A percentile compares a stretch with the other conserved stretches of the same genome.
Conservation (phyloP, 306 rosid genomes). For the Ammopiptanthus mongolicus region DNA sequence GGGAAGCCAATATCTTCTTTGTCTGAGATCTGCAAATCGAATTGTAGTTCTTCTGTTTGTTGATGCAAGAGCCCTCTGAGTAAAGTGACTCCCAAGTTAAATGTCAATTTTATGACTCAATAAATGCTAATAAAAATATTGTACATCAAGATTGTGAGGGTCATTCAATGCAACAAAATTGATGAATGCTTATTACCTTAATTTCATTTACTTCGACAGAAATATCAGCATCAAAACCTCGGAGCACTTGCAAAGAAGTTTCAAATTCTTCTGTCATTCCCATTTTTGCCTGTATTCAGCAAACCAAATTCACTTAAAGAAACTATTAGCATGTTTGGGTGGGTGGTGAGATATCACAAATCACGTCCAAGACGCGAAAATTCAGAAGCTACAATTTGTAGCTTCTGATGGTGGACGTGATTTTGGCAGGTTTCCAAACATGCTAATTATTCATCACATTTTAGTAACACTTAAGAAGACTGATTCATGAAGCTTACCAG, state of each 20-base stretch:
- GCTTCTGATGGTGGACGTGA: no score
- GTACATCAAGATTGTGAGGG: neutral
- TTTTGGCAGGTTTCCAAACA: no score
- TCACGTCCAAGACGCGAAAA: no score
- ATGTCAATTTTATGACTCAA: neutral
- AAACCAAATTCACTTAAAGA: slow-evolving; percentile 15
- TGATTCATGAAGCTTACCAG: slow-evolving; percentile 51
- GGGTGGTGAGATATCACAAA: no score
- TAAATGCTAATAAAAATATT: neutral
- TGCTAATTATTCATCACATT: neutral
- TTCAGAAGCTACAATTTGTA: no score
- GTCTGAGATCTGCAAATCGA: slow-evolving; percentile 70
- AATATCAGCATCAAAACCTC: slow-evolving; percentile 89
- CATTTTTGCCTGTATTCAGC: slow-evolving; percentile 74
- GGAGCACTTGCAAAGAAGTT: slow-evolving; percentile 88
- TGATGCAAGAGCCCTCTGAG: slow-evolving; percentile 75
- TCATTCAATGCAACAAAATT: neutral
- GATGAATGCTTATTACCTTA: slow-evolving; percentile 35
- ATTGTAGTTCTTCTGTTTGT: slow-evolving; percentile 57
- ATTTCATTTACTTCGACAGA: slow-evolving; percentile 78
- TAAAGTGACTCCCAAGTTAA: slow-evolving; percentile 18
- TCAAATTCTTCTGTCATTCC: slow-evolving; percentile 95
- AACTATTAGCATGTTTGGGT: no score
- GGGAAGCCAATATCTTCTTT: slow-evolving; percentile 90
- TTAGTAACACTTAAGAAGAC: slow-evolving; percentile 12